Percentiles rank a stretch among this genome's conserved stretches.
These are phyloP conservation scores for Cryptococcus sp. DNA, from an alignment of 1,284 basidiomycete genomes.

Conservation along the genomic window DNA sequence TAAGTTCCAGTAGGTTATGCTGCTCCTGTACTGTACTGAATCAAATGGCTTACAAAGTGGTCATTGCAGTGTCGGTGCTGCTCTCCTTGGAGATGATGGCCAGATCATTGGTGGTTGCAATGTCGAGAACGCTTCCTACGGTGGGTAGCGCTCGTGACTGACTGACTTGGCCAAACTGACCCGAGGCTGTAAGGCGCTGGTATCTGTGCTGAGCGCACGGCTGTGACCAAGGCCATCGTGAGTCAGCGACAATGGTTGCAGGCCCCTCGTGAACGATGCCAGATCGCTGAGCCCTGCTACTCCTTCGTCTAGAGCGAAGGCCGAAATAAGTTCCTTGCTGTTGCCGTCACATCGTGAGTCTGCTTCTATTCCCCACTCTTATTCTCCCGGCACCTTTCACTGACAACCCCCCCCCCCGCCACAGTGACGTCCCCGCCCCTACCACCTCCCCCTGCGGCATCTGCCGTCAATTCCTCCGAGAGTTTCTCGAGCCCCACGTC, in stretches of 20 bases:
- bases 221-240: slow-evolving; percentile 79
- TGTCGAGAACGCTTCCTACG: slow-evolving; percentile 87
- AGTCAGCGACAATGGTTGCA: slow-evolving; percentile 39
- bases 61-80: slow-evolving; percentile 70
- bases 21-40: neutral
- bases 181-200: slow-evolving; percentile 38
- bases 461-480: slow-evolving; percentile 85
- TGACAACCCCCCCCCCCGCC: neutral
- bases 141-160: slow-evolving; percentile 51
- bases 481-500: slow-evolving; percentile 71
- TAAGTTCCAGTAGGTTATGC: slow-evolving; percentile 60
- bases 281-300: too few relatives aligned
- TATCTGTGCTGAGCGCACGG: slow-evolving; percentile 86
- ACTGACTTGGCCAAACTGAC: neutral
- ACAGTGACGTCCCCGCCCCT: slow-evolving; percentile 60
- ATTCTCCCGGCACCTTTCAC: neutral
- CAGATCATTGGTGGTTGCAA: slow-evolving; percentile 76
- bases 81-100: slow-evolving; percentile 66
- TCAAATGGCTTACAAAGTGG: neutral
- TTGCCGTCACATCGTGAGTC: slow-evolving; percentile 69
- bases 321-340: slow-evolving; percentile 60
- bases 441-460: slow-evolving; percentile 81
- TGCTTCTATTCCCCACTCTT: neutral
- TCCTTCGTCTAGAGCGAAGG: slow-evolving; percentile 64
- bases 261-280: neutral